Conservation (phyloP, 2,329 filamentous ascomycete species). For the Verticillium tricorpus region DNA sequence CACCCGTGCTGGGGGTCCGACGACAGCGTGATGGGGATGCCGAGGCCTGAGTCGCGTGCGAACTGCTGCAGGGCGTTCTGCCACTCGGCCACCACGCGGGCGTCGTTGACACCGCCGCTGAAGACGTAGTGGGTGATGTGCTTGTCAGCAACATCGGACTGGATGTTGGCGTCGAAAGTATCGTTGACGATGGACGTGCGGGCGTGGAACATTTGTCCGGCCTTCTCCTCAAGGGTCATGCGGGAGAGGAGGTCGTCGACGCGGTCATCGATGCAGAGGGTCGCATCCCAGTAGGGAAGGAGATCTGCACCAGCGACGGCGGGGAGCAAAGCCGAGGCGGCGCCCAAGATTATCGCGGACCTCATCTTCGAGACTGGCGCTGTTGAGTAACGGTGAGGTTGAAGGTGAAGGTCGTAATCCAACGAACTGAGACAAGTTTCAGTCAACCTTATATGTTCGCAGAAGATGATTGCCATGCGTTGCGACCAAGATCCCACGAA, state of each 20-base stretch:
- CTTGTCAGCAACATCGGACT: constrained; percentile 26
- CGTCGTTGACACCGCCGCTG: constrained; percentile 36
- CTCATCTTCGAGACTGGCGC: background rate
- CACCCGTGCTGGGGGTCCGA: constrained; percentile 43
- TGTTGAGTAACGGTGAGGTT: background rate
- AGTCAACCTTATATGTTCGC: no score
- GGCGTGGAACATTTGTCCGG: constrained; percentile 41
- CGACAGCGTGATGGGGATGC: constrained; percentile 44
- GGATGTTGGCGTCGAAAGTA: constrained; percentile 18
- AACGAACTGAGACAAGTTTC: background rate
- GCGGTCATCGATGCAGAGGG: constrained; percentile 36
- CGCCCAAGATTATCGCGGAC: background rate
- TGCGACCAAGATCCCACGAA: no score
- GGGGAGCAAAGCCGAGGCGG: background rate
- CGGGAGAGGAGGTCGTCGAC: constrained; percentile 39
- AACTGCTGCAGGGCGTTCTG: constrained; percentile 36
- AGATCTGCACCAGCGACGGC: background rate
- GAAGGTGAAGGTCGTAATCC: background rate
- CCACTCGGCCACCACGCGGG: constrained; percentile 28
- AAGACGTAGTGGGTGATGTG: constrained; percentile 41
- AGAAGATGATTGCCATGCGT: no score
- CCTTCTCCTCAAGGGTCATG: constrained; percentile 45
- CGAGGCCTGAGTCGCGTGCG: constrained; percentile 38
- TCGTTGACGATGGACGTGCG: constrained; percentile 22
- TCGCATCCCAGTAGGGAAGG: constrained; percentile 21